Evolutionary conservation across 2,329 filamentous ascomycete genomes (phyloP).

Genomic region (Fusarium haematococcum): DNA sequence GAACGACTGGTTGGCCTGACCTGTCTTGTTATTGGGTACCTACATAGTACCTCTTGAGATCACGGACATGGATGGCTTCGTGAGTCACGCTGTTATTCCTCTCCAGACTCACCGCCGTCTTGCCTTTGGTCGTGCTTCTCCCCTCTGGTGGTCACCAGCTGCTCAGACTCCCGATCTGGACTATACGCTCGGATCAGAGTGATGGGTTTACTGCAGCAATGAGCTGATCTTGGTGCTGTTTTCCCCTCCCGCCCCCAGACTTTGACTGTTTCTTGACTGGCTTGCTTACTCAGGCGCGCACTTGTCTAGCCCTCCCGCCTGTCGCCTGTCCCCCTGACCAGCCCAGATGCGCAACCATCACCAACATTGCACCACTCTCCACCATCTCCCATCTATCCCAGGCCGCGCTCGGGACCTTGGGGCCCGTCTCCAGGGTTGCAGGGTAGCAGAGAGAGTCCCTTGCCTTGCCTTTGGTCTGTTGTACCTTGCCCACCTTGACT

Average conservation of each 20-base stretch:
- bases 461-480: background rate
- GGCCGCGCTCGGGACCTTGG: background rate
- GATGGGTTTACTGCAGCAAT: slow-evolving; percentile 27
- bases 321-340: slow-evolving; percentile 27
- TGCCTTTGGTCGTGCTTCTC: slow-evolving; percentile 6
- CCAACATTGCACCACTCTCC: slow-evolving; percentile 21
- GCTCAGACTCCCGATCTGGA: background rate
- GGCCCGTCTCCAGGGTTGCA: slow-evolving; percentile 19
- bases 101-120: slow-evolving; percentile 26
- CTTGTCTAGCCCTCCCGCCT: slow-evolving; percentile 10
- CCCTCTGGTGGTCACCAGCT: slow-evolving; percentile 8
- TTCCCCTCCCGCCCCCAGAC: slow-evolving; percentile 7
- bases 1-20: slow-evolving; percentile 19
- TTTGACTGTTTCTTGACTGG: slow-evolving; percentile 16
- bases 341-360: slow-evolving; percentile 19
- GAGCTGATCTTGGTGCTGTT: slow-evolving; percentile 34
- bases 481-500: background rate
- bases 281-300: slow-evolving; percentile 15
- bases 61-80: slow-evolving; percentile 7
- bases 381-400: slow-evolving; percentile 1
- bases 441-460: slow-evolving; percentile 17
- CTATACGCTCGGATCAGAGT: slow-evolving; percentile 14
- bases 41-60: background rate
- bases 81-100: slow-evolving; percentile 26
- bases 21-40: slow-evolving; percentile 3